Conservation (phyloP, 257 asterid genomes). For the Solanum sejunctum region DNA sequence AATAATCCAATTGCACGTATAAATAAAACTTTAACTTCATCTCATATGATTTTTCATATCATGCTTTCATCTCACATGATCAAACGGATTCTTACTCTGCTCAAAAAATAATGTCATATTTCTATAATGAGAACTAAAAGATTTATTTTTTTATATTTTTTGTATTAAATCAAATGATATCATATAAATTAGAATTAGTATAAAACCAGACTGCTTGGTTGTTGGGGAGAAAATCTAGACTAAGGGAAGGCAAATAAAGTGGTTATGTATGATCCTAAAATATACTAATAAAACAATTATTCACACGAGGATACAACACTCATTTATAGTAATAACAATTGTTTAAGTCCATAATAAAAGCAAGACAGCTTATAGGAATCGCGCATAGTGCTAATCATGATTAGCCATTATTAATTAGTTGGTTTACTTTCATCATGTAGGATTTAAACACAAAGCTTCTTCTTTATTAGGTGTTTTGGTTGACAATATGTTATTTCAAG, state of each 20-base stretch:
- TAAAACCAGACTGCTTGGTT: background rate
- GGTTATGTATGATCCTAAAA: background rate
- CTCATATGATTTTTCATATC: too few relatives aligned
- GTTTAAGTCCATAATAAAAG: background rate
- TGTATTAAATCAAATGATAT: too few relatives aligned
- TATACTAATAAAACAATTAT: background rate
- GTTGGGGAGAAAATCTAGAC: background rate
- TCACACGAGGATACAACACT: background rate
- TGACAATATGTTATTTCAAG: too few relatives aligned
- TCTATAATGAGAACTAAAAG: too few relatives aligned
- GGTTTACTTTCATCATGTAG: background rate
- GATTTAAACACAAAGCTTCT: background rate
- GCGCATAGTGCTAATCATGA: background rate
- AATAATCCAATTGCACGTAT: too few relatives aligned
- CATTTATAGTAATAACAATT: background rate
- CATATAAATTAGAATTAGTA: background rate
- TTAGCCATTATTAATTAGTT: background rate
- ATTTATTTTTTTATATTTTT: too few relatives aligned
- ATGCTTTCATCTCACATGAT: too few relatives aligned
- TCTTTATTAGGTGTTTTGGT: background rate
- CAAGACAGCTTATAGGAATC: background rate
- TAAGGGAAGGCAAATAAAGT: background rate
- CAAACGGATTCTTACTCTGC: too few relatives aligned
- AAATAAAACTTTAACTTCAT: too few relatives aligned
- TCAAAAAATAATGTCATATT: too few relatives aligned